Evolutionary conservation across 352 stramenopile species (phyloP), one percentile per base, ranked within the genome.

Genomic region (Phytophthora vignae): DNA sequence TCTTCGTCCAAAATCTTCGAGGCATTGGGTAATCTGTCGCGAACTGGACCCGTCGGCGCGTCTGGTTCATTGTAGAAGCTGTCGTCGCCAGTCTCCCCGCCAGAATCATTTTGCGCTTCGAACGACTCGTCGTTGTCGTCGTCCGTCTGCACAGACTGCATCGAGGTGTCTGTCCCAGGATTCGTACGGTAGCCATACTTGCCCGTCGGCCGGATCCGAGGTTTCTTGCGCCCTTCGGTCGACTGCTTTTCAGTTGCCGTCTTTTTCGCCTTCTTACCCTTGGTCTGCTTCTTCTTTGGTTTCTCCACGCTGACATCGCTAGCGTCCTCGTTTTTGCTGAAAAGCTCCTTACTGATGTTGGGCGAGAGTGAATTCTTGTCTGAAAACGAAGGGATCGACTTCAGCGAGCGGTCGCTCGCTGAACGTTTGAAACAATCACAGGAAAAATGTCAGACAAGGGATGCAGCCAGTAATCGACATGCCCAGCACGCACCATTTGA

Each of bases 341-440:
- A 93, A n/a, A 93, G 61, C 27, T 85, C 72, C 15, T 87, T 81
- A 14, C 69, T 84, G 48, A 92, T 87, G 15, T 80, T 75, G 0
- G 82, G 85, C 1, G 83, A 90, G 2, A 82, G 56, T 7, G 78
- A 89, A 1, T 60, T 65, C 58, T 82, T 84, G n/a, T 84, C 78
- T 0, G 79, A 85, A 65, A 90, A 91, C 1, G 78, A 78, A 19
- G 79, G 79, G 59, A 90, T 90, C 1, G 77, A 84, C 10, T 79
- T 76, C 27, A 93, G 66, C 25, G 83, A 85, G 11, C 87, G 83
- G 64, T 92, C 81, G 42, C 87, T 94, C 36, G 83, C 86, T 38
- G 33, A 88, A 50, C 21, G 74, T 11, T 38, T 21, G 36, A 42
- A 42, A 42, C 11, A 42, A 42, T 42, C 22, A 55, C 15, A 54